Evolutionary conservation across 331 rosid species (phyloP), one percentile per base, ranked within the genome.

Genomic region (Cydonia oblonga): DNA sequence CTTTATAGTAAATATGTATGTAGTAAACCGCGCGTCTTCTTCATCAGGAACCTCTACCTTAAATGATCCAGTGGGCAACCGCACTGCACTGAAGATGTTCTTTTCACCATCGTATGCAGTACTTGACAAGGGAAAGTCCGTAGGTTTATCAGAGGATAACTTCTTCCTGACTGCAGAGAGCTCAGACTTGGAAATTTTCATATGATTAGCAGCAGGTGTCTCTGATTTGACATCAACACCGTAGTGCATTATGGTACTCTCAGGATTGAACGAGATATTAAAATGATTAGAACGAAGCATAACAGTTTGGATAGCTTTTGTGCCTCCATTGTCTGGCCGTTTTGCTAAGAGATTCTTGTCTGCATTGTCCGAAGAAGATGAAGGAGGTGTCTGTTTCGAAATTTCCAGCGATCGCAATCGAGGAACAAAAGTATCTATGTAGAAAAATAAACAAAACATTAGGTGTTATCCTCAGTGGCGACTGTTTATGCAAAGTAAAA

Each of bases 81-180:
- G 28, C 56, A 84, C 76, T 0, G 80, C 90, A 80, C 96, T 90
- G 68, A 73, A 85, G 11, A 88, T 87, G 30, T 71, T 90, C 64
- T 85, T 88, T 63, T 87, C 97, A 9, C 97, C 87, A 18, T 90
- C 96, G 62, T 88, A 83, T 9, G 86, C 92, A 71, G 96, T 87
- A 81, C 30, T 80, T 42, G 75, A 82, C 78, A 84, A 69, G 32
- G 96, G 87, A 62, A 88, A 81, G 18, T 65, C 6, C 30, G 52
- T 13, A 51, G 88, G 87, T n/a, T 84, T 72, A 64, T 79, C 89
- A 24, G 87, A 84, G 56, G 80, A 88, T 70, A 88, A 42, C 70
- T 78, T 78, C 53, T 85, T 81, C 64, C 89, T 79, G 51, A 90
- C 70, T 76, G 79, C 54, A 25, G 88, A 78, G 22, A 85, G 76